A percentile compares a stretch with the other conserved stretches of the same genome.
Evolutionary conservation across 768 basidiomycete species (phyloP).

Genomic region (Suillus lakei): DNA sequence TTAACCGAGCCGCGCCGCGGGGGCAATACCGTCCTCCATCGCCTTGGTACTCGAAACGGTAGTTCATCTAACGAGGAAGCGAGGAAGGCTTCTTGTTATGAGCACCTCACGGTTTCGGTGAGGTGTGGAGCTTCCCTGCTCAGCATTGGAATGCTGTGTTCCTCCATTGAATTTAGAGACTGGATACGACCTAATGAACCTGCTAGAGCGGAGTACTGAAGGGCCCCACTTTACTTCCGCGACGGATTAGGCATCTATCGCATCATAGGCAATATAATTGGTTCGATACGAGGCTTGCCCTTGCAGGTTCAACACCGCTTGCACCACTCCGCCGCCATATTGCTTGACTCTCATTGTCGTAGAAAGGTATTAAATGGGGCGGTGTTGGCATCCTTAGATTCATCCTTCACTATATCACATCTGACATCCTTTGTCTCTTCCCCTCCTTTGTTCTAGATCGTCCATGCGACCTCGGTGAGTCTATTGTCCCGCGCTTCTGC

Average conservation of each 20-base stretch:
- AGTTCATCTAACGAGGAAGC: conserved; percentile 4
- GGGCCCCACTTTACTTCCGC: conserved; percentile 6
- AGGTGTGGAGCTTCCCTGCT: conserved; percentile 8
- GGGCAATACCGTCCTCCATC: background rate
- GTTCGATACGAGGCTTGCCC: background rate
- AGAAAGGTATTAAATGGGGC: background rate
- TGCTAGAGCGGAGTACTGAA: background rate
- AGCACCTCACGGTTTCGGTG: conserved; percentile 1
- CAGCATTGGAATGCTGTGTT: conserved; percentile 5
- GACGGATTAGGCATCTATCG: conserved; percentile 1
- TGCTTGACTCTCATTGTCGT: background rate
- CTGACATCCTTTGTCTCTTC: background rate
- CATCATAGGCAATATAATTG: background rate
- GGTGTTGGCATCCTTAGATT: background rate
- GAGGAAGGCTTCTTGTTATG: conserved; percentile 2
- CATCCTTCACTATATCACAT: background rate
- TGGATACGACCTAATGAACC: background rate
- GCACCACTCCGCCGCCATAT: background rate
- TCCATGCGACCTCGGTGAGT: conserved; percentile 1
- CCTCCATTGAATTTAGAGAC: background rate
- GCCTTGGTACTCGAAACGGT: background rate
- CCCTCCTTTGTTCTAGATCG: conserved; percentile 6
- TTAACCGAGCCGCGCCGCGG: conserved; percentile 9
- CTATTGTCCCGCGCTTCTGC: background rate
- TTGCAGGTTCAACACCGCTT: background rate